Evolutionary conservation across 495 filamentous ascomycete genomes (phyloP), one percentile per base, ranked within the genome.

Genomic region (Neohortaea acidophila): DNA sequence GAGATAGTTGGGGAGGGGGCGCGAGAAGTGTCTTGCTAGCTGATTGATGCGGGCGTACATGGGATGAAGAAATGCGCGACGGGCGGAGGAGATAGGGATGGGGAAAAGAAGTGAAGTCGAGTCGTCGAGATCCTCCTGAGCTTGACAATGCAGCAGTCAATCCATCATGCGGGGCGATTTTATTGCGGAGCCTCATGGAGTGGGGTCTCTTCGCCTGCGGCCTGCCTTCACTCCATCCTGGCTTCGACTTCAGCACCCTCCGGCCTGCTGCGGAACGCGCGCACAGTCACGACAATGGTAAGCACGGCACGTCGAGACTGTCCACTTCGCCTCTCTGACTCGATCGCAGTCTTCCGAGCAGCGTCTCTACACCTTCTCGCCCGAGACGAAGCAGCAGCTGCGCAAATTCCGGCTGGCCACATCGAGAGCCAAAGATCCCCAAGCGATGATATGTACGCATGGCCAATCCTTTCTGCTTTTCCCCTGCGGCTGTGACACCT

Each of bases 381-480:
- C 75, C 30, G 81, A 21, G 59, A 94, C 83, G 19, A 82, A 74
- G 59, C 76, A 81, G 48, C 73, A 80, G 54, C 70, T 97, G 39
- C 77, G 80, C 53, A 94, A 93, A 57, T 96, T 97, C 63, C 81
- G 89, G 25, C 67, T 97, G 8, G 70, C 76, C 9, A 94, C 89
- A 5, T 94, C 86, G 18, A 68, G 89, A 45, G 73, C 82, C n/a
- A 84, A 77, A 49, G 73, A 79, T 27, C 76, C 85, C 0, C 85
- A 94, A 65, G 89, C 85, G 39, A 70, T 87, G 48, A 85, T 97
- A 43, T 94, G 89, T 94, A 82, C 60, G 76, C 36, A 10, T 33
- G 29, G 31, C 17, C 15, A 14, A 29, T 21, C 24, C 22, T 33
- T 21, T n/a, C n/a, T n/a, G n/a, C n/a, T n/a, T n/a, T n/a, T n/a